Evolutionary conservation across 495 filamentous ascomycete genomes (phyloP).

Genomic region (Aspergillus haitiensis): DNA sequence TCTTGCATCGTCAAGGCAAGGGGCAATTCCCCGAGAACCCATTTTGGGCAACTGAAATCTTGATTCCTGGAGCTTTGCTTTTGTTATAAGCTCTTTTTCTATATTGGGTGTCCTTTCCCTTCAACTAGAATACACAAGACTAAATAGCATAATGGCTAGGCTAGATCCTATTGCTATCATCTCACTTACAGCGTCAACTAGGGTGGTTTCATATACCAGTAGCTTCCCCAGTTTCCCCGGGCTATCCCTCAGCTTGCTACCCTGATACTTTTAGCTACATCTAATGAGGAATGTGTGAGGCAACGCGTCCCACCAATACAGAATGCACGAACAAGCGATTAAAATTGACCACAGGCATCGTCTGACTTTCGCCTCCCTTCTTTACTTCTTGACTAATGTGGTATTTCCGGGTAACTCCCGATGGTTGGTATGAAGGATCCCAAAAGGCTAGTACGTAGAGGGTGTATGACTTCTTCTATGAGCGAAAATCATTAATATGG

Average conservation of each 20-base stretch:
- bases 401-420: constrained; percentile 20
- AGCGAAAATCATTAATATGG: constrained; percentile 9
- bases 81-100: not conserved
- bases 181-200: not conserved
- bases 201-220: not conserved
- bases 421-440: constrained; percentile 26
- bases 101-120: not conserved
- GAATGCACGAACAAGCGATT: constrained; percentile 23
- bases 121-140: too few species aligned
- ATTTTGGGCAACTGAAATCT: constrained; percentile 1
- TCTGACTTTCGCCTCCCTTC: constrained; percentile 23
- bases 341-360: constrained; percentile 13
- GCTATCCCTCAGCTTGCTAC: not conserved
- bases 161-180: not conserved
- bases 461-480: constrained; percentile 14
- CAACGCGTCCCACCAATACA: constrained; percentile 17
- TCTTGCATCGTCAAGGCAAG: constrained; percentile 17
- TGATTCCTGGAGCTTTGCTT: not conserved
- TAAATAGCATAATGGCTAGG: not conserved
- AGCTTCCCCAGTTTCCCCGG: not conserved
- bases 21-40: constrained; percentile 13
- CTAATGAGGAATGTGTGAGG: constrained; percentile 24
- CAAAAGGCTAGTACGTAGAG: constrained; percentile 15
- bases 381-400: constrained; percentile 8
- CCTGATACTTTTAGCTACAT: not conserved